These are phyloP conservation scores for Haplosporangium gracile DNA, from an alignment of 192 early-diverging fungal genomes.

Conservation along the genomic window DNA sequence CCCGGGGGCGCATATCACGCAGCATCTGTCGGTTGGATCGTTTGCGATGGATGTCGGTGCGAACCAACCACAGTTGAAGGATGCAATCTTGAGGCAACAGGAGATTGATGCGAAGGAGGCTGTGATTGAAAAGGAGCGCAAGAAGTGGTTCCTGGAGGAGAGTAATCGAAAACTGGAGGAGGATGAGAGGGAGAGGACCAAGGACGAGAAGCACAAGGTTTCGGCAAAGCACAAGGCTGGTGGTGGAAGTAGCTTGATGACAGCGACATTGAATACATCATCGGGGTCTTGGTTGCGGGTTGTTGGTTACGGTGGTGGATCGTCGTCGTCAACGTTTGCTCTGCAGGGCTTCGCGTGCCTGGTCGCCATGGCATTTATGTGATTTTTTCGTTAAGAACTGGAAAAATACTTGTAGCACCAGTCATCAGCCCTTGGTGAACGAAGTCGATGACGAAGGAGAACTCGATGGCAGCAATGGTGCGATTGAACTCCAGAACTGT, in stretches of 20 bases:
- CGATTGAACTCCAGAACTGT: not conserved
- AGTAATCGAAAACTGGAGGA: not conserved
- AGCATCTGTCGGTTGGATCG: constrained; percentile 38
- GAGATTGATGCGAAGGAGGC: constrained; percentile 11
- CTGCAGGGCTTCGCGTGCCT: constrained; percentile 27
- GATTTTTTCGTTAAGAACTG: constrained; percentile 32
- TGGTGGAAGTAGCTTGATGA: not conserved
- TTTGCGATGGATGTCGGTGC: constrained; percentile 52
- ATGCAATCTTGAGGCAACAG: constrained; percentile 12
- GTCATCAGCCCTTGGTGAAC: not conserved
- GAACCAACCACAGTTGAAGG: constrained; percentile 38
- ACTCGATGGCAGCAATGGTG: not conserved
- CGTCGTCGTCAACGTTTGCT: not conserved
- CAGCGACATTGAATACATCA: not conserved
- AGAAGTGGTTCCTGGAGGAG: constrained; percentile 9
- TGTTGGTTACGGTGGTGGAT: not conserved
- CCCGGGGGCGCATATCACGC: constrained; percentile 37
- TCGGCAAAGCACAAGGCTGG: not conserved
- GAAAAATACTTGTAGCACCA: not conserved
- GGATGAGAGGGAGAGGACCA: not conserved
- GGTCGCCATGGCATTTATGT: constrained; percentile 16
- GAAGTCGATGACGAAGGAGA: not conserved
- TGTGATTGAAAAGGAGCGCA: constrained; percentile 19
- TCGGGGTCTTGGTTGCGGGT: not conserved
- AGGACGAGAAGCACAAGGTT: not conserved